Base-by-base conservation (phyloP, 2,329 filamentous ascomycete genomes). In the Juglanconis juglandina region DNA sequence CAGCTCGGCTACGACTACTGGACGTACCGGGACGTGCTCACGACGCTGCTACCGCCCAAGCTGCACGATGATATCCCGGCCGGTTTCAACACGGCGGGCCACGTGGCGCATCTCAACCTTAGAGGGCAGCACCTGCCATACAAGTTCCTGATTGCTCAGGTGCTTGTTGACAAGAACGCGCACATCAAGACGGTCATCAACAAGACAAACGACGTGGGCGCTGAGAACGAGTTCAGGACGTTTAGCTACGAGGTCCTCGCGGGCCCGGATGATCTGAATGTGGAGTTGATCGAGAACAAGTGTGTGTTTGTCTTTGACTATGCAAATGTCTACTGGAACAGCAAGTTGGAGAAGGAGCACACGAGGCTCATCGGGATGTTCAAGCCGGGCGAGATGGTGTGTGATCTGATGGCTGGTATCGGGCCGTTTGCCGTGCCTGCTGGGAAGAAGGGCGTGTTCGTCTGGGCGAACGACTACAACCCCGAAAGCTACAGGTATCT, bases 251-350 rank as follows among this genome's bases (percentile, higher is more conserved):
- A 99, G 76, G 84, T 98, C 13, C 84, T 99, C 0, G 87, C 87
- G 1, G 95, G 95, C 0, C 83, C 86, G 0, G 86, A 92, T 67
- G 88, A 98, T 69, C 79, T 97, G 73, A 87, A 93, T 56, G 95
- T 99, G 58, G 85, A 90, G 64, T 83, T 95, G 56, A 86, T 84
- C 65, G 92, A 97, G 76, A 89, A 90, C 68, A 85, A 87, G 63
- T 98, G 95, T 77, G 79, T 82, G n/a, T 99, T 96, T 77, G 81
- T 82, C 59, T 98, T 99, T 74, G 91, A 99, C 78, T 99, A 96
- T 74, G 86, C 90, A 64, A 96, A 96, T 68, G 95, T 99, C 4
- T 99, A 99, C 80, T 99, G 94, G 94, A 99, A 99, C 76, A 92
- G 87, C 69, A 87, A 94, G 66, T 84, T 99, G 13, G 89, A 96